Conservation (phyloP, 2,329 filamentous ascomycete genomes). For the Trichocomaceae sp. region DNA sequence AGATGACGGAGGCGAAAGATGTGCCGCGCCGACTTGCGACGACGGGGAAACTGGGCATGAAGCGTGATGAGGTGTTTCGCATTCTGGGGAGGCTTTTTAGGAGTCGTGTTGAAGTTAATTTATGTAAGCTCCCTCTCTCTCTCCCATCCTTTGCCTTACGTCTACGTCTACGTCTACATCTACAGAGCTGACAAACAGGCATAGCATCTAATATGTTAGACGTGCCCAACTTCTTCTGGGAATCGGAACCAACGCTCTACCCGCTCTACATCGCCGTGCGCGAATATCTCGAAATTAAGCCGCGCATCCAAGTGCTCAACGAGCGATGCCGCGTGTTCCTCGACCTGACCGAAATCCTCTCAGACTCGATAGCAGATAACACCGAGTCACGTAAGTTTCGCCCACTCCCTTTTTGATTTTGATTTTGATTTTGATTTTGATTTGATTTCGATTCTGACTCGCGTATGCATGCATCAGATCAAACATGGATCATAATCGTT, state of each 20-base stretch:
- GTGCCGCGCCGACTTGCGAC: conserved; percentile 83
- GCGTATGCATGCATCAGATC: conserved; percentile 42
- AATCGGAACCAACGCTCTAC: conserved; percentile 88
- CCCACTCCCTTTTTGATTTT: neutral
- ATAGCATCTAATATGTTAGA: conserved; percentile 90
- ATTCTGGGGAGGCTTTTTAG: conserved; percentile 88
- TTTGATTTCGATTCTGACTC: conserved; percentile 2
- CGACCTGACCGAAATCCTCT: conserved; percentile 89
- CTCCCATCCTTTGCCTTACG: neutral
- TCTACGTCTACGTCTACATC: no score
- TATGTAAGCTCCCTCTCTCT: conserved; percentile 59
- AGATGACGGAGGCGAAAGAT: conserved; percentile 87
- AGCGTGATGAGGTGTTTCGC: conserved; percentile 81
- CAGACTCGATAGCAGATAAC: conserved; percentile 82
- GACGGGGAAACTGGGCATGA: conserved; percentile 87
- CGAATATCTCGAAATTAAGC: conserved; percentile 96
- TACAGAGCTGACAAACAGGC: neutral
- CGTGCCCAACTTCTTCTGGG: conserved; percentile 97
- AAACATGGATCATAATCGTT: conserved; percentile 97
- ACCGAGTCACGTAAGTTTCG: conserved; percentile 68
- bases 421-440: conserved; percentile 9
- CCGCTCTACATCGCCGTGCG: conserved; percentile 90
- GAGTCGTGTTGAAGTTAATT: conserved; percentile 90
- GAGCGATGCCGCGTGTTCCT: conserved; percentile 95
- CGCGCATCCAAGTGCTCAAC: conserved; percentile 91